Conservation (phyloP, 2,329 filamentous ascomycete species). For the Cadophora malorum region DNA sequence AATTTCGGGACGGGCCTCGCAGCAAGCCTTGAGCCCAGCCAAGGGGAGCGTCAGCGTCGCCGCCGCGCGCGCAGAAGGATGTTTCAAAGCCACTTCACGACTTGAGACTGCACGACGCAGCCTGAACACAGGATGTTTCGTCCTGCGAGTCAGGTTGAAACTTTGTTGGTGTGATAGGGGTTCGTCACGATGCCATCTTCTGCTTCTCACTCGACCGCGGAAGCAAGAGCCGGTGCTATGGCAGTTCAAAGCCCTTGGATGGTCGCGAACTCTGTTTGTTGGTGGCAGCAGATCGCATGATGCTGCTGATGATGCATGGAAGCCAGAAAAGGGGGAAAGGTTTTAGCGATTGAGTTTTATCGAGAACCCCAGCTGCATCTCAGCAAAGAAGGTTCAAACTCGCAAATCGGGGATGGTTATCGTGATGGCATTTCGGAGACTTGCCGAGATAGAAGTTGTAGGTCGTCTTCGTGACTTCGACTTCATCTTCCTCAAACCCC, state of each 20-base stretch:
- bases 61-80: neutral
- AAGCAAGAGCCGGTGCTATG: slow-evolving; percentile 11
- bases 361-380: neutral
- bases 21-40: neutral
- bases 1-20: slow-evolving; percentile 18
- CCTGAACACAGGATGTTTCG: slow-evolving; percentile 6
- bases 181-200: slow-evolving; percentile 2
- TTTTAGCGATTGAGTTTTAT: neutral
- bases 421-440: slow-evolving; percentile 5
- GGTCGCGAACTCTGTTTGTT: slow-evolving; percentile 10
- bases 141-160: slow-evolving; percentile 14
- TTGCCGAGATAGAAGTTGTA: neutral
- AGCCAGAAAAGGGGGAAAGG: neutral
- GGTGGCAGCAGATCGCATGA: neutral
- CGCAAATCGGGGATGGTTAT: neutral
- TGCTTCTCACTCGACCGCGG: neutral
- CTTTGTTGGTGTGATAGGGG: slow-evolving; percentile 13
- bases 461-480: neutral
- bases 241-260: slow-evolving; percentile 8
- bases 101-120: neutral
- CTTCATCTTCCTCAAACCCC: neutral
- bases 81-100: slow-evolving; percentile 15
- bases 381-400: neutral
- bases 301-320: slow-evolving; percentile 11
- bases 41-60: neutral